Evolutionary conservation across 2,329 filamentous ascomycete species (phyloP).

Genomic region (Penicillium paneum): DNA sequence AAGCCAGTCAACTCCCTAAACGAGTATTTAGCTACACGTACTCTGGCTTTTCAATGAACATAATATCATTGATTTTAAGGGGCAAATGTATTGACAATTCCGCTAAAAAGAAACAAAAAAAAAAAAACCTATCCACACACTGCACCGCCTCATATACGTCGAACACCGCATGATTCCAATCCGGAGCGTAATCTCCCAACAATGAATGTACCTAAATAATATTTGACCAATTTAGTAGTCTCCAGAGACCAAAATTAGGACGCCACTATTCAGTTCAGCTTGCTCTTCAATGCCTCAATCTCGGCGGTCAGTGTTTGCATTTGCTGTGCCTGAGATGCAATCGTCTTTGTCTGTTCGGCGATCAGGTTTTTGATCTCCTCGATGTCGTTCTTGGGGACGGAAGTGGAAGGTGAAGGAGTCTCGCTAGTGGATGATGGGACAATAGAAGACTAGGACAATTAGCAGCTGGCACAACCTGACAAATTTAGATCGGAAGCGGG

Average conservation of each 20-base stretch:
- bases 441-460: conserved; percentile 23
- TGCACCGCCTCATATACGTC: conserved; percentile 13
- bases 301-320: conserved; percentile 68
- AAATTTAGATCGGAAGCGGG: background rate
- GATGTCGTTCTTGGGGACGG: conserved; percentile 61
- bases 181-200: background rate
- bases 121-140: conserved; percentile 23
- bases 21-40: background rate
- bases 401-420: conserved; percentile 28
- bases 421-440: conserved; percentile 31
- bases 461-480: background rate
- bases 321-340: conserved; percentile 72
- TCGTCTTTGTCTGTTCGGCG: conserved; percentile 71
- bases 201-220: conserved; percentile 1
- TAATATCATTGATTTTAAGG: conserved; percentile 10
- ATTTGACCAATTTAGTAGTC: background rate
- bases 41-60: background rate
- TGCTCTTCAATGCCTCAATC: conserved; percentile 77
- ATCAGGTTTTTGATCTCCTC: conserved; percentile 74
- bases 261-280: conserved; percentile 50
- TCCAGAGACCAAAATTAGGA: background rate
- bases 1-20: no score
- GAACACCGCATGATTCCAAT: conserved; percentile 12
- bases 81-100: conserved; percentile 25
- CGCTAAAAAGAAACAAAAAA: conserved; percentile 23